These are phyloP conservation scores for Geotrichum candidum DNA, from an alignment of 1,139 yeast species.

Conservation along the genomic window DNA sequence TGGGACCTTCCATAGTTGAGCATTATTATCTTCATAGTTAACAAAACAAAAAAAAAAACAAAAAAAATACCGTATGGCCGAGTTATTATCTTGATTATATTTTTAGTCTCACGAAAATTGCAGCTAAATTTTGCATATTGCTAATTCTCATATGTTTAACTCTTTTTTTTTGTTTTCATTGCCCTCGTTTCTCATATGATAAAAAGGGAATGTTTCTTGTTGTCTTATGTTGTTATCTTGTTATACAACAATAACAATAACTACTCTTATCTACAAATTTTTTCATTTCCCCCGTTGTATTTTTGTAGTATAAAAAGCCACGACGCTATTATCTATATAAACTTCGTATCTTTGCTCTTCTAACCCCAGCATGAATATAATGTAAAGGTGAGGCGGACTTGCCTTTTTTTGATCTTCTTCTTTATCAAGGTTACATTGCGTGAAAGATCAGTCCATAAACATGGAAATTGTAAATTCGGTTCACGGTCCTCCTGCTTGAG, in stretches of 20 bases:
- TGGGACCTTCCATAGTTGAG: no score
- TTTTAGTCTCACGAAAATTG: background rate
- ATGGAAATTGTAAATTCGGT: background rate
- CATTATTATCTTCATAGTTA: no score
- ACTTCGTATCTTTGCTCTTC: background rate
- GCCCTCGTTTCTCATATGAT: background rate
- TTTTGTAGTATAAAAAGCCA: background rate
- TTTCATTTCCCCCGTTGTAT: background rate
- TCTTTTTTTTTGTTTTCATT: background rate
- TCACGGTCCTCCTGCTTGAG: background rate
- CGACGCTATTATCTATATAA: background rate
- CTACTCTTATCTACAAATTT: background rate
- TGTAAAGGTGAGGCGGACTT: background rate
- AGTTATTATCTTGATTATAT: background rate
- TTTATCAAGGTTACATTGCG: no score
- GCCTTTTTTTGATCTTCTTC: no score
- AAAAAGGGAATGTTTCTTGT: background rate
- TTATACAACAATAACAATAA: background rate
- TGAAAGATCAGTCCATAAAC: background rate
- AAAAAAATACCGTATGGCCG: background rate
- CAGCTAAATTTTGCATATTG: no score
- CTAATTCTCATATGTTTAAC: background rate
- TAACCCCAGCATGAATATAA: background rate
- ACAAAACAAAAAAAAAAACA: no score
- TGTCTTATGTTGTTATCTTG: background rate